Evolutionary conservation across 129 eudicot genomes (phyloP), one percentile per base, ranked within the genome.

Genomic region (Rutidosis leptorrhynchoides): DNA sequence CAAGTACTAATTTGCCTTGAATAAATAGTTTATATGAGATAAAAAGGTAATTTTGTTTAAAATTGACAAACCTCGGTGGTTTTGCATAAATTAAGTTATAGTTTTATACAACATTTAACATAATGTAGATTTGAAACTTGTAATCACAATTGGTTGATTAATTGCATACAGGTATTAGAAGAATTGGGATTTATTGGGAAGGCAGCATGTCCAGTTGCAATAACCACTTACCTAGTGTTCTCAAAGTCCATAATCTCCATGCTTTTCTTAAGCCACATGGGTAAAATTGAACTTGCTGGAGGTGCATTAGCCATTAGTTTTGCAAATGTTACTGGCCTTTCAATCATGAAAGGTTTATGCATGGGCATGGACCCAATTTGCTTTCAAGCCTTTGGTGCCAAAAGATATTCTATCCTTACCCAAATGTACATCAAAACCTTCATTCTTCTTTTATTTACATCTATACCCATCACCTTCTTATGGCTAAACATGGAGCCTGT

Each of bases 291-390:
- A 40, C 73, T 93, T 45, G 98, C 98, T 5, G 96, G 98, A 58
- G 98, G 98, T 29, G 81, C 98, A 4, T 69, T 93, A 9, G 96
- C 96, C 55, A 81, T 93, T 6, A 80, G 95, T 29, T 93, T 93
- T 42, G 96, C 95, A 3, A 93, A 89, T 49, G 62, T 93, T 40
- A 83, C 98, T 0, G 98, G 98, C 16, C 83, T 75, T 54, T 93
- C 98, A 1, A 82, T 93, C 48, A 83, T 93, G 79, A 93, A 89
- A 69, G 98, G 98, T 19, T 82, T 93, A 29, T 84, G 89, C 70
- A 83, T 83, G 83, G 98, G 91, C 11, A 93, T 93, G 98, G 98
- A 93, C 7, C 96, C 98, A 30, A 88, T 93, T 45, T 93, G 98
- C 68, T 78, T 76, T 72, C 98, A 93, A 69, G 96, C 98, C 40